Evolutionary conservation across 352 stramenopile species (phyloP), one percentile per base, ranked within the genome.

Genomic region (Globisporangium iwayamae): DNA sequence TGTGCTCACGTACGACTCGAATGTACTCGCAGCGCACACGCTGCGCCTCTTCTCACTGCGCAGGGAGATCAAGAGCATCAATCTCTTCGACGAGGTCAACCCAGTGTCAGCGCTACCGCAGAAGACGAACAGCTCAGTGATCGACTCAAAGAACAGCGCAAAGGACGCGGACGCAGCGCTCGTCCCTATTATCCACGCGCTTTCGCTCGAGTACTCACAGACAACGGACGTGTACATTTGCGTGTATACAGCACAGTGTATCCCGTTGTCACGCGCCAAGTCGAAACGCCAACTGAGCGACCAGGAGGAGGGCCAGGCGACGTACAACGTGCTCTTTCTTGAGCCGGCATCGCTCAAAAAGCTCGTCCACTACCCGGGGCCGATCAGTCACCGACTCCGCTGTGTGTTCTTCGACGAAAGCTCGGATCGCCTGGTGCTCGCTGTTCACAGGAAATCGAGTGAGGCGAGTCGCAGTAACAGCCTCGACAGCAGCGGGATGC

Each of bases 1-100:
- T 43, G 68, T 94, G 34, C 72, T 92, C 39, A 72, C 74, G 4
- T 91, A 88, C 60, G 80, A 83, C 67, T 75, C 71, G 22, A 61
- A 72, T 4, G 53, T 63, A 11, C 62, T 85, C 51, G 73, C 72
- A 43, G 71, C 79, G 13, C 79, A 89, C 62, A 75, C 72, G 41
- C 67, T 93, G 52, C 77, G 85, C 11, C 71, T 91, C 46, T 91
- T 90, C 56, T 91, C 82, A 38, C 71, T 93, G 51, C 82, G 84
- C 1, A 72, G 85, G 3, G 81, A 93, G 71, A 76, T 93, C 63
- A 84, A 87, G 28, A 79, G 64, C 56, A 64, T 67, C 7, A 53
- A 65, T n/a, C 62, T 93, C 18, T 83, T 93, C 55, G 69, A 81
- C 30, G 56, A 67, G 5, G 47, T 57, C 9, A 71, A 79, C 52